A percentile compares a stretch with the other conserved stretches of the same genome.
These are phyloP conservation scores for Cryptococcus sp. DNA, from an alignment of 1,284 basidiomycete species.

Conservation along the genomic window DNA sequence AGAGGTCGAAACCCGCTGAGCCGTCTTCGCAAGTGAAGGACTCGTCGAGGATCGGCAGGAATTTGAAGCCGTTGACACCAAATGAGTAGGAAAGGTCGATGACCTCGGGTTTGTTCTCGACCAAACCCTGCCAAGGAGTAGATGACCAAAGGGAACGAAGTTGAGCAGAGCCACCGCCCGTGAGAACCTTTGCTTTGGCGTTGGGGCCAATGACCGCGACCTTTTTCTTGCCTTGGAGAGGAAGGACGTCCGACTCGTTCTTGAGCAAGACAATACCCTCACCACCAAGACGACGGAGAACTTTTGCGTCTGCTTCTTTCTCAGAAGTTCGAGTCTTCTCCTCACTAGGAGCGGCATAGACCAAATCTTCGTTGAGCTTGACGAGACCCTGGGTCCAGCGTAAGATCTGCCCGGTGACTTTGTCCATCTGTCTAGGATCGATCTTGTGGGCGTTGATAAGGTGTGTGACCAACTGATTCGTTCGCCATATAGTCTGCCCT, in stretches of 20 bases:
- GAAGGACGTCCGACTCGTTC: conserved; percentile 55
- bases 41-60: conserved; percentile 26
- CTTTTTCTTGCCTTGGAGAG: conserved; percentile 45
- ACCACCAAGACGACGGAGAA: conserved; percentile 29
- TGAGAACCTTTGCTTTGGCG: conserved; percentile 59
- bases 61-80: conserved; percentile 26
- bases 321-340: conserved; percentile 29
- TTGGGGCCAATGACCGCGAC: conserved; percentile 64
- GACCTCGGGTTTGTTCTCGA: conserved; percentile 48
- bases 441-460: conserved; percentile 63
- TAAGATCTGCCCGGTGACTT: conserved; percentile 47
- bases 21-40: conserved; percentile 29
- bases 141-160: conserved; percentile 58
- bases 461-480: conserved; percentile 57
- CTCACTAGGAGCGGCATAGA: conserved; percentile 20
- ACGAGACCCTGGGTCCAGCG: conserved; percentile 31
- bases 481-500: conserved; percentile 31
- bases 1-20: conserved; percentile 26
- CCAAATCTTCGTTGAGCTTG: conserved; percentile 29
- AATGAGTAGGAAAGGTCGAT: conserved; percentile 55
- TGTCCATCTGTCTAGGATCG: conserved; percentile 25
- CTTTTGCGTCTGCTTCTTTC: conserved; percentile 25
- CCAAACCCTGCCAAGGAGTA: conserved; percentile 60
- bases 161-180: conserved; percentile 61
- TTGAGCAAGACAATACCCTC: conserved; percentile 67